Evolutionary conservation across 768 basidiomycete genomes (phyloP).

Genomic region (Leccinum rimulosum): DNA sequence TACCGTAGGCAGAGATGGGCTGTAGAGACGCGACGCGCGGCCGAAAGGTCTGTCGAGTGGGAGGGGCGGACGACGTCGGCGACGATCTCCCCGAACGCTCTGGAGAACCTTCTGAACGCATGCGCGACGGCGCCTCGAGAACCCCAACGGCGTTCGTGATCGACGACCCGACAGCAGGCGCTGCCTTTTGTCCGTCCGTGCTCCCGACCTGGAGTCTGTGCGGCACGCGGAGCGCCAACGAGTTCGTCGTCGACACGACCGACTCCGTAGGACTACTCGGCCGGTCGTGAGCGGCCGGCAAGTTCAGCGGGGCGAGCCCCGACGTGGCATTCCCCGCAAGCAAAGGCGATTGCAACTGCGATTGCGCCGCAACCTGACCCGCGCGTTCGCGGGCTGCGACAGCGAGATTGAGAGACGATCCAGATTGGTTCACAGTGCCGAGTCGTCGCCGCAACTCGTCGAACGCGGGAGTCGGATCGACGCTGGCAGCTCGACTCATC

Average conservation of each 20-base stretch:
- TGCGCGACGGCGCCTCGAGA: conserved; percentile 71
- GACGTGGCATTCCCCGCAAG: conserved; percentile 8
- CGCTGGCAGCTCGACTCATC: conserved; percentile 45
- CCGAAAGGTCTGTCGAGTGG: conserved; percentile 46
- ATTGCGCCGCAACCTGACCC: conserved; percentile 25
- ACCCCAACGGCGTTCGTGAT: conserved; percentile 80
- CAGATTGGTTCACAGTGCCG: conserved; percentile 72
- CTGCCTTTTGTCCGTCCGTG: conserved; percentile 79
- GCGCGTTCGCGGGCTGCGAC: conserved; percentile 44
- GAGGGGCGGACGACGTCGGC: conserved; percentile 62
- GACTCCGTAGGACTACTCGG: conserved; percentile 84
- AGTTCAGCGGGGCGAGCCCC: conserved; percentile 25
- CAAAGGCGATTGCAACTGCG: conserved; percentile 7
- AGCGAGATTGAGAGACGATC: conserved; percentile 54
- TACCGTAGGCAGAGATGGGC: conserved; percentile 74
- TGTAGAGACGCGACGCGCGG: conserved; percentile 50
- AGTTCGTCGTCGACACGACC: conserved; percentile 68
- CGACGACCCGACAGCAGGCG: conserved; percentile 86
- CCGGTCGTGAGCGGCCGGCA: conserved; percentile 40
- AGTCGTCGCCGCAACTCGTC: conserved; percentile 77
- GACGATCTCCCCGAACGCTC: conserved; percentile 78
- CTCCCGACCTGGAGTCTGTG: conserved; percentile 70
- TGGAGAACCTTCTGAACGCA: conserved; percentile 63
- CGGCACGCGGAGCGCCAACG: conserved; percentile 52
- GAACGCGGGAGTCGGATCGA: conserved; percentile 57